A percentile compares a stretch with the other conserved stretches of the same genome.
Evolutionary conservation across 2,329 filamentous ascomycete species (phyloP).

Genomic region (Apiospora aurea): DNA sequence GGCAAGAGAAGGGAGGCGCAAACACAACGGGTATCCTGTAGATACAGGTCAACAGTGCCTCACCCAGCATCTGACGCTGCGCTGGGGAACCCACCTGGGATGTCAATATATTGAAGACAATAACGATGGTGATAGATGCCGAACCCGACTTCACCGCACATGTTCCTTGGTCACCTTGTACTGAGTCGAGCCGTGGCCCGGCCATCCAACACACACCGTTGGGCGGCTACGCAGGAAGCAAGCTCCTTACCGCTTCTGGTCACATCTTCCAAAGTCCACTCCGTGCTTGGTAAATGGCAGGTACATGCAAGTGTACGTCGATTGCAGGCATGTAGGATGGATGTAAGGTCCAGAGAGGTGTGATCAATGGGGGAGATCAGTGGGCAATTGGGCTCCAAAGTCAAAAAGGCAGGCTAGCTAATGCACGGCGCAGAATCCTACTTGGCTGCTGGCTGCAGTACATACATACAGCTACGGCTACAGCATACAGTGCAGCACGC

Average conservation of each 20-base stretch:
- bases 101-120: constrained; percentile 11
- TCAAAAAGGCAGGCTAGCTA: constrained; percentile 4
- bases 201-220: constrained; percentile 19
- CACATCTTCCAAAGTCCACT: constrained; percentile 17
- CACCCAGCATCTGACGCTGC: not conserved
- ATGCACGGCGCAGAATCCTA: constrained; percentile 21
- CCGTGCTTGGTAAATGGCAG: constrained; percentile 1
- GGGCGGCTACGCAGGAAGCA: constrained; percentile 16
- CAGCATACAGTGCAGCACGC: too few relatives aligned
- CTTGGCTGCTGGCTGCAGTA: not conserved
- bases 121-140: not conserved
- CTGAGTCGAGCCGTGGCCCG: constrained; percentile 11
- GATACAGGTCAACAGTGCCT: not conserved
- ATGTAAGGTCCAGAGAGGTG: constrained; percentile 17
- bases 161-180: constrained; percentile 17
- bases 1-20: constrained; percentile 16
- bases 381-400: constrained; percentile 17
- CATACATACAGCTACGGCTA: not conserved
- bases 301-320: constrained; percentile 1
- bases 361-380: constrained; percentile 20
- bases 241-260: constrained; percentile 20
- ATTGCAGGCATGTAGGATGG: constrained; percentile 3
- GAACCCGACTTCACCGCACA: constrained; percentile 18
- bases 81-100: not conserved
- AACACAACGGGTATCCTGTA: not conserved